phyloP scores from a whole-genome alignment of 2,329 filamentous ascomycete genomes.

The Trichoderma atroviride region DNA sequence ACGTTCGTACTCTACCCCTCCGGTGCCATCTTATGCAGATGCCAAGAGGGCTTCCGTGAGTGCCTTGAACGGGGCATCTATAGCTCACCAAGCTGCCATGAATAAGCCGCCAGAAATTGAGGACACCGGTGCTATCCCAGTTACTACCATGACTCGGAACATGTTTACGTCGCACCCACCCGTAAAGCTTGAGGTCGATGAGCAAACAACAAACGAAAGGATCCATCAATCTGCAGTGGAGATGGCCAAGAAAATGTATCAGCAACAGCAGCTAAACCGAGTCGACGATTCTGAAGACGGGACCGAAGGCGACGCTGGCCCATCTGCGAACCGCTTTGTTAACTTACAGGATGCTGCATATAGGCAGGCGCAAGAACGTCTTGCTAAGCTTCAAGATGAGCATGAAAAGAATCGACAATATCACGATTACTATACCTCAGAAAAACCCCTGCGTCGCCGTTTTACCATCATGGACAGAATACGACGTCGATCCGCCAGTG shows the following conservation, averaged over 20 bases:
- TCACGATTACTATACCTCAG: conserved; percentile 73
- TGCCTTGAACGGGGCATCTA: conserved; percentile 72
- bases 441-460: conserved; percentile 43
- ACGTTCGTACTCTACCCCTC: conserved; percentile 31
- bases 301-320: conserved; percentile 39
- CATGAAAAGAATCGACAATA: conserved; percentile 64
- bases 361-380: conserved; percentile 78
- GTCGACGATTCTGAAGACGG: conserved; percentile 53
- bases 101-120: conserved; percentile 50
- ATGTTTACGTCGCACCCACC: conserved; percentile 80
- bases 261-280: conserved; percentile 65
- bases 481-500: conserved; percentile 67
- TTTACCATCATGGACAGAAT: conserved; percentile 58
- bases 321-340: conserved; percentile 54
- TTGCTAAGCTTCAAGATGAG: conserved; percentile 78
- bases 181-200: conserved; percentile 71
- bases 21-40: conserved; percentile 29
- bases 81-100: conserved; percentile 60
- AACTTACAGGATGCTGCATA: conserved; percentile 86
- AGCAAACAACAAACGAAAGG: conserved; percentile 70
- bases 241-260: conserved; percentile 89
- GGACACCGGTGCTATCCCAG: conserved; percentile 67
- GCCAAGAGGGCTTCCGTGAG: conserved; percentile 60
- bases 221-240: conserved; percentile 81
- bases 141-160: conserved; percentile 67